Base-by-base conservation (phyloP, 2,329 filamentous ascomycete genomes). In the Aspergillus sp. region DNA sequence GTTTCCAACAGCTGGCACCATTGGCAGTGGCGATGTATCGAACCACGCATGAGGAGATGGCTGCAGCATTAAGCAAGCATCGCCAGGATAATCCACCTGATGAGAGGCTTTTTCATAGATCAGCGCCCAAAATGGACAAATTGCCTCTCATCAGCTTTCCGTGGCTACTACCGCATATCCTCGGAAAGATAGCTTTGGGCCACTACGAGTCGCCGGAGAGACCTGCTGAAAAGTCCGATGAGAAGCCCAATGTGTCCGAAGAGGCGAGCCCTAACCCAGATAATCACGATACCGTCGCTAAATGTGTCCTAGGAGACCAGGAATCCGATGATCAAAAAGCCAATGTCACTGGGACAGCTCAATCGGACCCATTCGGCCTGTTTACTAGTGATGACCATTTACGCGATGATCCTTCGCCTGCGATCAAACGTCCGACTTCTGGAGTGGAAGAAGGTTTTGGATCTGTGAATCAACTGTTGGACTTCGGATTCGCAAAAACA, bases 81-180 rank as follows among this genome's bases (percentile, higher is more conserved):
- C 63, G 65, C 2, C 48, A 63, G n/a, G 52, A 57, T 2, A 52
- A 58, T 37, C 50, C 42, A 6, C 32, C 43, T 4, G 51, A 60
- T n/a, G 44, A 46, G 25, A 50, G 46, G 5, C 44, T 45, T 5
- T 42, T 49, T 7, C 47, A 49, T 22, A 51, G 44, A 20, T 35
- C 49, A 19, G 54, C 49, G 2, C 50, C 49, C 3, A 52, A 51
- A 22, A 55, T 53, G 25, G 49, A 52, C 7, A 70, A 72, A 2
- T 85, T 90, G 76, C 91, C 93, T 0, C 73, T 97, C 7, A 93
- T 96, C 58, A 93, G 85, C 50, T 97, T 96, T 58, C 91, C 93
- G 0, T 98, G 93, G 93, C 73, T 97, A 2, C 95, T 97, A 54
- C 76, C 83, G 10, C 76, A 78, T 41, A 79, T 89, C 50, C 74